A percentile compares a stretch with the other conserved stretches of the same genome.
Conservation (phyloP, 352 stramenopile species). For the Thalassiosira pacifica region DNA sequence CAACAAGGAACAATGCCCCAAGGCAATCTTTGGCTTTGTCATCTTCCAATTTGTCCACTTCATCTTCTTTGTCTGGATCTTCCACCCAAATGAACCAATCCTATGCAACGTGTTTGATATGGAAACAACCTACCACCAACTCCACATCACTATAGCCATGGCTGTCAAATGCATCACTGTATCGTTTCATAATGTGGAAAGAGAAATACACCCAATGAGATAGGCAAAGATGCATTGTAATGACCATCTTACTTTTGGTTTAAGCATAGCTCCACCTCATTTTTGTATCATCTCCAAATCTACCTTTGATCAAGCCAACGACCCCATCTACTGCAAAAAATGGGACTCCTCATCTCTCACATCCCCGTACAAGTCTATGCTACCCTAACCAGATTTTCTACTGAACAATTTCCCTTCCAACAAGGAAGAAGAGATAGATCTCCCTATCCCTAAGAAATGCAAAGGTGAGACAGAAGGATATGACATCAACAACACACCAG, state of each 20-base stretch:
- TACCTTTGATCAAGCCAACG: background rate
- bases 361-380: too few species aligned
- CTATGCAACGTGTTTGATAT: constrained; percentile 13
- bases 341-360: too few species aligned
- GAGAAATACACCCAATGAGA: constrained; percentile 8
- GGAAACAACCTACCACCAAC: constrained; percentile 18
- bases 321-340: constrained; percentile 1
- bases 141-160: background rate
- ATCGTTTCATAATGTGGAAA: background rate
- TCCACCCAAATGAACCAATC: constrained; percentile 10
- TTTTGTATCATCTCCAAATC: constrained; percentile 24
- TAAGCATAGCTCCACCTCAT: background rate
- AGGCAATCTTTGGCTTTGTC: too few species aligned
- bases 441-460: too few species aligned
- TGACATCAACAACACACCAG: too few species aligned
- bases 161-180: constrained; percentile 12
- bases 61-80: background rate
- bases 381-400: too few species aligned
- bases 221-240: background rate
- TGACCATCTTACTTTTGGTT: constrained; percentile 27
- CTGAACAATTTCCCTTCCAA: too few species aligned
- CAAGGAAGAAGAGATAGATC: too few species aligned
- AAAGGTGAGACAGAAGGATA: too few species aligned
- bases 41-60: too few species aligned
- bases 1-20: background rate